Base-by-base conservation (phyloP, 208 protist genomes). In the Leishmania gerbilli region DNA sequence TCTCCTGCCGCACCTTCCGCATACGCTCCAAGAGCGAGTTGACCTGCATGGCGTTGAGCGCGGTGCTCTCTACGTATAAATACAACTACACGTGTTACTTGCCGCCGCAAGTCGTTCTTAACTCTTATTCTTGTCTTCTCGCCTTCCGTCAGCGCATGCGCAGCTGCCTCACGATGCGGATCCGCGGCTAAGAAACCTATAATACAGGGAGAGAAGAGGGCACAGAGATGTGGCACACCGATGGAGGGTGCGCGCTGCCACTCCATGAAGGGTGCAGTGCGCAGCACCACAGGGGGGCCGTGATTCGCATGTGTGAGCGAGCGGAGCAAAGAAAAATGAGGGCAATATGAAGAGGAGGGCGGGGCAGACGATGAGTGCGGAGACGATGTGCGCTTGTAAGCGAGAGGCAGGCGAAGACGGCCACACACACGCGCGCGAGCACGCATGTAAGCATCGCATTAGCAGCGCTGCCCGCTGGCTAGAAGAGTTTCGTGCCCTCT, bases 1-100 rank as follows among this genome's bases (percentile, higher is more conserved):
- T 82, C 79, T 89, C 81, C 77, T 91, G 85, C 34, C 82, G 83
- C 80, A 85, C 76, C 83, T 86, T 87, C 53, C 88, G 85, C 83
- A 91, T 88, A 19, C 81, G 79, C 78, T 91, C 88, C 27, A 91
- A 75, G 6, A 89, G 47, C 24, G 80, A 82, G 71, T 81, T 88
- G 78, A 88, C 81, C 62, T 84, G 74, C 77, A 83, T 82, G 24
- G 53, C 53, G 42, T 42, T 17, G 69, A 3, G 8, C 24, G 27
- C 27, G 47, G 45, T 55, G 9, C 24, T 1, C 69, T 53, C 45
- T 2, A 74, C 45, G 69, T 74, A 62, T 64, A 31, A 9, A 51
- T 62, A n/a, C 60, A 11, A 31, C 45, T 15, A 31, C n/a, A 31
- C 58, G n/a, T 34, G 34, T 31, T 34, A 13, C 67, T 37, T 49